Evolutionary conservation across 2,329 filamentous ascomycete species (phyloP), one percentile per base, ranked within the genome.

Genomic region (Botrytis elliptica): DNA sequence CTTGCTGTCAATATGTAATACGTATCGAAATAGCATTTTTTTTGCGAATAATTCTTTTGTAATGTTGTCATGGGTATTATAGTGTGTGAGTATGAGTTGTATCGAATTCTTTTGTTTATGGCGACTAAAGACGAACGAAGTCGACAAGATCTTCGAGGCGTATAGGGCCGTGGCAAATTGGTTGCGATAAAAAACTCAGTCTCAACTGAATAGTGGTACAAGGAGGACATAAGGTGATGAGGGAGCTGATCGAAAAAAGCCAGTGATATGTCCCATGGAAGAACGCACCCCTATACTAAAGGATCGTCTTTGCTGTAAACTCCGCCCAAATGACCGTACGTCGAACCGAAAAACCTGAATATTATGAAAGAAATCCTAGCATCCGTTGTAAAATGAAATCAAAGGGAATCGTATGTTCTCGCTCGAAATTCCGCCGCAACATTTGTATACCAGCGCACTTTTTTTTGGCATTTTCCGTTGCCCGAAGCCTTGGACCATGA

Each of bases 171-270:
- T 78, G 78, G 76, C 70, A 75, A 65, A 75, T 38, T 46, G 36
- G 65, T 69, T 72, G 73, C 76, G 77, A 74, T 78, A 75, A 80
- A 74, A 74, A 78, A 76, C 80, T 77, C 78, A 79, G 77, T 76
- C 76, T 78, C 79, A 79, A 78, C 76, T 80, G 77, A 80, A 80
- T 82, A 81, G 70, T 82, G 78, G 78, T 82, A 82, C 81, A 82
- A 78, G 79, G 76, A 44, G 77, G 77, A 79, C 76, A 80, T 79
- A 76, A 79, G 75, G 76, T 80, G 80, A 79, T 81, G 80, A 79
- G 75, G 72, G 75, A 69, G 78, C 74, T 80, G 77, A 80, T 78
- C 78, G 79, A 77, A 75, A 79, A 81, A 77, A 71, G 78, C 77
- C 78, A 77, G 78, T 76, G 75, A 77, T 78, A 73, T 79, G 78